Base-by-base conservation (phyloP, 352 stramenopile species). In the Globisporangium viniferum region DNA sequence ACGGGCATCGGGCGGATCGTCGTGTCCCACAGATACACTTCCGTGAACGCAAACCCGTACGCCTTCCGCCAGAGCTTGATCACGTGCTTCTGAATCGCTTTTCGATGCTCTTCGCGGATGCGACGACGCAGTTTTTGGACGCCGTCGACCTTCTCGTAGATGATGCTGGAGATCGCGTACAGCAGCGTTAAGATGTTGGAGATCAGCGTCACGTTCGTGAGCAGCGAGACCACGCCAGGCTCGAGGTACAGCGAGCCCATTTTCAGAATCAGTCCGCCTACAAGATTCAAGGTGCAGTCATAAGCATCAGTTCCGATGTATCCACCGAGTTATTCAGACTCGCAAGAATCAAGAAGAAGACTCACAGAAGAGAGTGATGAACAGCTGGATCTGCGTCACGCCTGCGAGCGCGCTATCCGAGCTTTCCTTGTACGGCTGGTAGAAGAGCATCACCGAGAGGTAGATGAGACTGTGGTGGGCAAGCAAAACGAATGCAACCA, bases 351-450 rank as follows among this genome's bases (percentile, higher is more conserved):
- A 48, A 48, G 41, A 10, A 12, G 54, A 56, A 29, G 31, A 77
- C 80, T 58, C 73, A 93, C 85, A 91, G 44, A 93, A 93, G 6
- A 93, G 70, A 22, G 83, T 91, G 73, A 92, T 69, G 70, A 92
- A 93, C 46, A 93, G 74, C 68, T 93, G 81, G 64, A 93, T 90
- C 39, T 93, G 79, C 24, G 78, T 85, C 53, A 89, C 67, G 8
- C 81, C 74, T 15, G 85, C 78, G 15, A 93, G 80, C 8, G 80
- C 75, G 62, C 80, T 92, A 53, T 93, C 83, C 0, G 83, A 89
- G 4, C 59, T 64, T 5, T 90, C 76, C 56, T 84, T 86, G 66
- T 85, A 92, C 12, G 85, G 85, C 63, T 92, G 72, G 41, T 79
- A 85, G 62, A 91, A 91, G 51, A 93, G 71, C 77, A 92, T 81